phyloP scores from a whole-genome alignment of 1,284 basidiomycete species.

The Coniferiporia weirii region DNA sequence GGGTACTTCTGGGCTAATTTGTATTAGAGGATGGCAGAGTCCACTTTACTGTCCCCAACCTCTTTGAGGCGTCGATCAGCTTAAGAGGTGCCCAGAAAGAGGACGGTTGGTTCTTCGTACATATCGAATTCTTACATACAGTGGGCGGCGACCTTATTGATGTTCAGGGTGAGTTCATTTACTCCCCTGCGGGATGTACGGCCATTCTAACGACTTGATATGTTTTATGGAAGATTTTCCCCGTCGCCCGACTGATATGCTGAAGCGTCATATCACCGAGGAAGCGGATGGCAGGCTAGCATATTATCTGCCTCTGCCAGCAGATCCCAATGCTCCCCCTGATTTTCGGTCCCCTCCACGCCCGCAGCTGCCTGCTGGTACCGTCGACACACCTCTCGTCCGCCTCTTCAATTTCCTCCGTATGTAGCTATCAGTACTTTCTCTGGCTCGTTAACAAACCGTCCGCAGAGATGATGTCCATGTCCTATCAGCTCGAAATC shows the following conservation, averaged over 20 bases:
- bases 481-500: constrained; percentile 82
- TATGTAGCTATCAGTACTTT: constrained; percentile 33
- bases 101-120: constrained; percentile 80
- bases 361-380: constrained; percentile 53
- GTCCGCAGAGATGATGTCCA: constrained; percentile 70
- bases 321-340: constrained; percentile 35
- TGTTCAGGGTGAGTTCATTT: constrained; percentile 48
- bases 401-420: constrained; percentile 78
- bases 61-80: constrained; percentile 77
- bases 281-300: constrained; percentile 65
- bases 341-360: constrained; percentile 42
- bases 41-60: constrained; percentile 62
- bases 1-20: constrained; percentile 17
- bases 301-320: constrained; percentile 50
- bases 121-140: constrained; percentile 72
- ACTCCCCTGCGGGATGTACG: neutral
- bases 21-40: constrained; percentile 66
- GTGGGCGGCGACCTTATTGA: constrained; percentile 67
- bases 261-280: constrained; percentile 64
- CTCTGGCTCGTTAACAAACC: neutral
- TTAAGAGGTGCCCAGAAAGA: constrained; percentile 59
- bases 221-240: constrained; percentile 54
- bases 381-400: constrained; percentile 71
- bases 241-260: constrained; percentile 51
- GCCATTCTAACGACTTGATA: neutral